phyloP scores from a whole-genome alignment of 202 grass and related monocot species.

The Cymbopogon flexuosus region DNA sequence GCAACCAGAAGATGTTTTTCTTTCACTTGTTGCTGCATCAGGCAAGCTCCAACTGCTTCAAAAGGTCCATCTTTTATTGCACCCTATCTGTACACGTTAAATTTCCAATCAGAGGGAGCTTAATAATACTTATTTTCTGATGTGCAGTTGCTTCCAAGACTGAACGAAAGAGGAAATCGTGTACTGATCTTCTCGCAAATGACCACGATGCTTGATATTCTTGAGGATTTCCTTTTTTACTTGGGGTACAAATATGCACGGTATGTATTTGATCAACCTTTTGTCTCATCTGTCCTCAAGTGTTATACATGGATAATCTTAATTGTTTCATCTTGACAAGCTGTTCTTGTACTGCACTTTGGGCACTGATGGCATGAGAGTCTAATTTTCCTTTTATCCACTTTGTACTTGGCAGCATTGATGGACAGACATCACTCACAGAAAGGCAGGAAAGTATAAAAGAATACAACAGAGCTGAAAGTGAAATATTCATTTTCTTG shows the following conservation, averaged over 20 bases:
- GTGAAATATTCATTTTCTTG: constrained; percentile 64
- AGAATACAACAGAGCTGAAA: constrained; percentile 62
- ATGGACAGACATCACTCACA: constrained; percentile 57
- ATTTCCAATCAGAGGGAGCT: background rate
- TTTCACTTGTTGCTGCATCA: constrained; percentile 50
- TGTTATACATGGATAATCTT: background rate
- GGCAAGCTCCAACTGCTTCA: constrained; percentile 64
- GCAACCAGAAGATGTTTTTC: constrained; percentile 33
- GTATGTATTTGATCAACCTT: constrained; percentile 26
- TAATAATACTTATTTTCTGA: background rate
- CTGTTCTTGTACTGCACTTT: background rate
- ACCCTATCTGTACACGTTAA: background rate
- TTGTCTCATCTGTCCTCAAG: background rate
- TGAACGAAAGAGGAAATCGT: constrained; percentile 61
- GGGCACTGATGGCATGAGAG: background rate
- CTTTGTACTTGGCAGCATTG: constrained; percentile 40
- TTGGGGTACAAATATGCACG: constrained; percentile 48
- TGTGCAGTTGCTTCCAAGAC: constrained; percentile 54
- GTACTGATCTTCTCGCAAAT: constrained; percentile 73
- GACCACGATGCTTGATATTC: constrained; percentile 64
- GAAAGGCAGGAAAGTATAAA: constrained; percentile 62
- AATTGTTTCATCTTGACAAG: background rate
- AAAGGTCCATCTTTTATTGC: constrained; percentile 34
- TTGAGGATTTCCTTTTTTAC: constrained; percentile 47
- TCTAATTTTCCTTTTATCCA: background rate